Conservation (phyloP, 768 basidiomycete species). For the Russula sp. region DNA sequence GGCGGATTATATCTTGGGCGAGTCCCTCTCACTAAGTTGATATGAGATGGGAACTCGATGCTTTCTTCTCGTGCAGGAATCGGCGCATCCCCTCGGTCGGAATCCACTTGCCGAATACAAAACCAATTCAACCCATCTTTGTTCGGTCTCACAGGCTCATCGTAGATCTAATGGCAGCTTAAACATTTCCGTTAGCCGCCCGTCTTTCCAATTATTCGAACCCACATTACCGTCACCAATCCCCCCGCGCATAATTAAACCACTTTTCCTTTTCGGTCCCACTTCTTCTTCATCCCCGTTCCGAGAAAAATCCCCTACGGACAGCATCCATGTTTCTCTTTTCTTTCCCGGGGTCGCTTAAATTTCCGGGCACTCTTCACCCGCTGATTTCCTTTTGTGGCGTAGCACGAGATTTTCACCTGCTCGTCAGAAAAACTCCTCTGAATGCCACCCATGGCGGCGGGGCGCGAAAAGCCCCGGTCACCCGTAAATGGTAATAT, state of each 20-base stretch:
- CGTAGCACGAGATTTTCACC: conserved; percentile 23
- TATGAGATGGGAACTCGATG: conserved; percentile 19
- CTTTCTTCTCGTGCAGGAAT: conserved; percentile 14
- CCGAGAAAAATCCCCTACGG: conserved; percentile 15
- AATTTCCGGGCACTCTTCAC: conserved; percentile 3
- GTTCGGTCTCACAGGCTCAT: conserved; percentile 16
- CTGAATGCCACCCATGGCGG: neutral
- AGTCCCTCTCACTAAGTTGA: conserved; percentile 1
- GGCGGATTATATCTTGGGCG: conserved; percentile 19
- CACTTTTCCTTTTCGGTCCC: conserved; percentile 15
- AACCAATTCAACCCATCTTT: conserved; percentile 22
- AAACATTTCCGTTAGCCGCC: conserved; percentile 24
- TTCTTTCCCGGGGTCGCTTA: conserved; percentile 4
- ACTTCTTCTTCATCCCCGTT: conserved; percentile 18
- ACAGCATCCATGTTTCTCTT: conserved; percentile 15
- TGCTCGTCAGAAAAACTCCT: neutral
- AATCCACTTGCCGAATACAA: conserved; percentile 19
- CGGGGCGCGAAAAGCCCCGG: conserved; percentile 19
- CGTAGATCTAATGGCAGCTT: conserved; percentile 23
- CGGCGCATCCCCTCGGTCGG: conserved; percentile 18
- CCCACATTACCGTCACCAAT: conserved; percentile 16
- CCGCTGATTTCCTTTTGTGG: conserved; percentile 20
- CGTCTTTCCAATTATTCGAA: conserved; percentile 17
- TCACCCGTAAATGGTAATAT: conserved; percentile 14
- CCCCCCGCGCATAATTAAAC: conserved; percentile 19